Evolutionary conservation across 495 filamentous ascomycete species (phyloP).

Genomic region (Neurospora sp.): DNA sequence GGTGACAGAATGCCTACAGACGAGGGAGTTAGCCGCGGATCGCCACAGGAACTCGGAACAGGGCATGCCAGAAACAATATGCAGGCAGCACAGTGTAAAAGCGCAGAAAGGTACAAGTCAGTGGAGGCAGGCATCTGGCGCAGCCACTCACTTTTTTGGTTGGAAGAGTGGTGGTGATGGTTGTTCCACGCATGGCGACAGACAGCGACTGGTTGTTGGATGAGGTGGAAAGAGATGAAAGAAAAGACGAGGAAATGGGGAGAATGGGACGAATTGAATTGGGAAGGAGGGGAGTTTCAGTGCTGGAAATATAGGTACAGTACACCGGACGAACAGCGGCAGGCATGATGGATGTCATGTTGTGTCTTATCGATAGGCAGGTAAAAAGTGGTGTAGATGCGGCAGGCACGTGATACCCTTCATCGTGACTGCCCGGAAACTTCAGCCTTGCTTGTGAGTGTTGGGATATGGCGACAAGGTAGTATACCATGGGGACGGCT

Average conservation of each 20-base stretch:
- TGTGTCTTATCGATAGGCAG: not conserved
- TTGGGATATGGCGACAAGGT: not conserved
- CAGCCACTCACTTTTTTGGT: not conserved
- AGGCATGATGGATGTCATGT: not conserved
- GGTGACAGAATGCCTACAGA: no score
- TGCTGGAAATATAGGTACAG: no score
- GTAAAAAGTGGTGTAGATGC: not conserved
- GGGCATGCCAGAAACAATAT: not conserved
- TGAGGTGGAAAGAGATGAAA: no score
- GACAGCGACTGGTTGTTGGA: no score
- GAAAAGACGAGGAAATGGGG: no score
- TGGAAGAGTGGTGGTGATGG: no score
- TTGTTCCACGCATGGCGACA: no score
- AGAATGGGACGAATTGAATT: no score
- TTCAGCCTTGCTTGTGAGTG: not conserved
- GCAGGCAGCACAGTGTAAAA: not conserved
- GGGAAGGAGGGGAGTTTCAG: no score
- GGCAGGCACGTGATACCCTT: not conserved
- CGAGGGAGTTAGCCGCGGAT: not conserved
- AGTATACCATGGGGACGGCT: not conserved
- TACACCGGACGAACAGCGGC: not conserved
- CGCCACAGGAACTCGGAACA: not conserved
- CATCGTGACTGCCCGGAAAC: not conserved
- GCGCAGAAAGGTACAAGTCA: not conserved
- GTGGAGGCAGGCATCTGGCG: not conserved